Evolutionary conservation across 495 filamentous ascomycete genomes (phyloP).

Genomic region (Tuber borchii): DNA sequence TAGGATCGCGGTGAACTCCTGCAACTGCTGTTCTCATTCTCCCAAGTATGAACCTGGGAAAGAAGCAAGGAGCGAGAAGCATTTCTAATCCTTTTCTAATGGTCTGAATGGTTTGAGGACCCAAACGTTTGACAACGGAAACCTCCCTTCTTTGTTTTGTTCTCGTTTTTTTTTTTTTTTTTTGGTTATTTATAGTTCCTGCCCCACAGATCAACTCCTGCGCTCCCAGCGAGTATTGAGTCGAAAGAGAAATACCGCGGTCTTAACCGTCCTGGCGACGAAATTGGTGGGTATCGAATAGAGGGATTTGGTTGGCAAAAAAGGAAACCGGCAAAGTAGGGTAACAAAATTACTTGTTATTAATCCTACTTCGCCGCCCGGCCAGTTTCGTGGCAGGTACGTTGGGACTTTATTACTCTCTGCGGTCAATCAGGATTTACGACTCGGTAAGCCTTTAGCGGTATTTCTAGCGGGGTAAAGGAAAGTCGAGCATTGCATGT

Average conservation of each 20-base stretch:
- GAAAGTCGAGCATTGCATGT: not conserved
- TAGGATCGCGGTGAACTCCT: not conserved
- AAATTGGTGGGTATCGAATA: too few relatives aligned
- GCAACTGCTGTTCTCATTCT: not conserved
- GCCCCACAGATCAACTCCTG: not conserved
- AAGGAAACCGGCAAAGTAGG: too few relatives aligned
- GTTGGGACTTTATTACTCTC: not conserved
- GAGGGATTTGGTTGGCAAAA: too few relatives aligned
- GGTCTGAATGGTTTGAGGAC: not conserved
- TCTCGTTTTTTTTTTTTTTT: not conserved
- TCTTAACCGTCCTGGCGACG: too few relatives aligned
- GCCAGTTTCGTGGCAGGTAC: too few relatives aligned
- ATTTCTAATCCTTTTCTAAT: not conserved
- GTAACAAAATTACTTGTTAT: too few relatives aligned
- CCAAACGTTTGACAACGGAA: not conserved
- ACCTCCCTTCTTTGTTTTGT: too few relatives aligned
- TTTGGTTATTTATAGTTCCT: not conserved
- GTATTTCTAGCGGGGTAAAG: not conserved
- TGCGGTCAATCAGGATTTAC: not conserved
- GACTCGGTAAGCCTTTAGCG: not conserved
- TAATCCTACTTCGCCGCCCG: too few relatives aligned
- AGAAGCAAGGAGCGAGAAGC: not conserved
- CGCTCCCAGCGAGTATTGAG: not conserved
- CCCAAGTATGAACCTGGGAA: not conserved
- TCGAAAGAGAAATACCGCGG: not conserved